phyloP scores from a whole-genome alignment of 352 stramenopile species.

The Globisporangium cylindrosporum region DNA sequence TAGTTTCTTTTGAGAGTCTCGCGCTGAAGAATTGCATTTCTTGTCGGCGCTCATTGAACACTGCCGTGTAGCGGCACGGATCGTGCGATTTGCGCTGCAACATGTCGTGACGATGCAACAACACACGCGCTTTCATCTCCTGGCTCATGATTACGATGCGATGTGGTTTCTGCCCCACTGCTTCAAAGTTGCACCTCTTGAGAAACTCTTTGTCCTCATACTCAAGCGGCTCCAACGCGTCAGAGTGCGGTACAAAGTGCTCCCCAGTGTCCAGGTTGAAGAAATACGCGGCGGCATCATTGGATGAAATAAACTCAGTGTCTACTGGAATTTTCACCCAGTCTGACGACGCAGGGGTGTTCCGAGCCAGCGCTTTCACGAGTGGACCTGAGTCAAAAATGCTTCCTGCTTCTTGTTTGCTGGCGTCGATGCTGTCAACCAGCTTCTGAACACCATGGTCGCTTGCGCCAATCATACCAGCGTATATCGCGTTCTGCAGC shows the following conservation, averaged over 20 bases:
- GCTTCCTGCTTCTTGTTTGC: conserved; percentile 22
- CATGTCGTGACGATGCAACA: conserved; percentile 20
- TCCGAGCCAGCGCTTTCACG: conserved; percentile 26
- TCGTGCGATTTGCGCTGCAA: conserved; percentile 24
- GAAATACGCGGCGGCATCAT: conserved; percentile 25
- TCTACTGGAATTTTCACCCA: conserved; percentile 40
- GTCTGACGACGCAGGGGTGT: conserved; percentile 47
- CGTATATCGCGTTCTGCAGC: conserved; percentile 7
- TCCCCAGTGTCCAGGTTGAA: conserved; percentile 72
- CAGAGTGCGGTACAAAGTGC: conserved; percentile 12
- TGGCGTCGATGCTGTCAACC: not conserved
- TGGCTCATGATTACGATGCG: conserved; percentile 41
- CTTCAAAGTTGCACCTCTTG: conserved; percentile 22
- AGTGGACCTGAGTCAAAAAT: conserved; percentile 20
- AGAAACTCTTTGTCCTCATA: conserved; percentile 41
- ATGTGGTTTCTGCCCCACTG: conserved; percentile 19
- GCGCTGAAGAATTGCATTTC: conserved; percentile 59
- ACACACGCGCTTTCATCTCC: conserved; percentile 37
- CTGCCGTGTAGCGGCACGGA: conserved; percentile 47
- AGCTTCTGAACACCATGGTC: conserved; percentile 9
- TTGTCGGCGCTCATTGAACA: conserved; percentile 53
- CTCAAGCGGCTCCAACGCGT: conserved; percentile 40
- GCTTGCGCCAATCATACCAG: not conserved
- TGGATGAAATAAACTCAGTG: not conserved
- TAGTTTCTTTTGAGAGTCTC: conserved; percentile 1